phyloP scores from a whole-genome alignment of 345 rosid genomes.

The Alliaria petiolata region DNA sequence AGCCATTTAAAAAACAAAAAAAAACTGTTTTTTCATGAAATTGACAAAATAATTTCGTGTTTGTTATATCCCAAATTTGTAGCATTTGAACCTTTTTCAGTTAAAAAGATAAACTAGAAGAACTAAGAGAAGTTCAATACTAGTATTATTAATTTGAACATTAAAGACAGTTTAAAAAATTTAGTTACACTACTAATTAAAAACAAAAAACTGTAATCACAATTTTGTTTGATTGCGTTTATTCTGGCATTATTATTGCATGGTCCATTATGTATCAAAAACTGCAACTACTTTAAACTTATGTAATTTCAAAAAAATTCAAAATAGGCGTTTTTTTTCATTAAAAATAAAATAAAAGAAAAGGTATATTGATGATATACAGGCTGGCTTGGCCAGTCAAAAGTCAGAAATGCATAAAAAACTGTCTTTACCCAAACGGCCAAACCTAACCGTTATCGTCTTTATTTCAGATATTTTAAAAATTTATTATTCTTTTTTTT shows the following conservation, averaged over 20 bases:
- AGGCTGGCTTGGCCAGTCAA: constrained; percentile 68
- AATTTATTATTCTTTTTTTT: not conserved
- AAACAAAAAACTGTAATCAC: not conserved
- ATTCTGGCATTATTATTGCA: not conserved
- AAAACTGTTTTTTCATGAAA: too few relatives aligned
- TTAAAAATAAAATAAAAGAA: not conserved
- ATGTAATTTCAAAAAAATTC: not conserved
- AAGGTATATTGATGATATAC: constrained; percentile 37
- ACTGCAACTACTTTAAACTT: not conserved
- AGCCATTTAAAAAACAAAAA: too few relatives aligned
- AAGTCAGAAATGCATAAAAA: constrained; percentile 32
- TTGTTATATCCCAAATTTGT: too few relatives aligned
- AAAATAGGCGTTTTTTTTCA: not conserved
- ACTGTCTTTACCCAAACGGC: constrained; percentile 37
- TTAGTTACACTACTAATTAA: not conserved
- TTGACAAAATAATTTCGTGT: too few relatives aligned
- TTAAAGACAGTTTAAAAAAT: too few relatives aligned
- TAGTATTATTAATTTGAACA: too few relatives aligned
- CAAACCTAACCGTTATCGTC: constrained; percentile 52
- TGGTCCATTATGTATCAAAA: not conserved
- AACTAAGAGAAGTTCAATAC: too few relatives aligned
- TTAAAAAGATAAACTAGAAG: too few relatives aligned
- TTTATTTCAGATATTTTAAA: constrained; percentile 40
- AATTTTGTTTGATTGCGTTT: not conserved
- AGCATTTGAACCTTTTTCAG: too few relatives aligned